These are phyloP conservation scores for Penicillium cinerascens DNA, from an alignment of 495 filamentous ascomycete genomes.

Conservation along the genomic window DNA sequence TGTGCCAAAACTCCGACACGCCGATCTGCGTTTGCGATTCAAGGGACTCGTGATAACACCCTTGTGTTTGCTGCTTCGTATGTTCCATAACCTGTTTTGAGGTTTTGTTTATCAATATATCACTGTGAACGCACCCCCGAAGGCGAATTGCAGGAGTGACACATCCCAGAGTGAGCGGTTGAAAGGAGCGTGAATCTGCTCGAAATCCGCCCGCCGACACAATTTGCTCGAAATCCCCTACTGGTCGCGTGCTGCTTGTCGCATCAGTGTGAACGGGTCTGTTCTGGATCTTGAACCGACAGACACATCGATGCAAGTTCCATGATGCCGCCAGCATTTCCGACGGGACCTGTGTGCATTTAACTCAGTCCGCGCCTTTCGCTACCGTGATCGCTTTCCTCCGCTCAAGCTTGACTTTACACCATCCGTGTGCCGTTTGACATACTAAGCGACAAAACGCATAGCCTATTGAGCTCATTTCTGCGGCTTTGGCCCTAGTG, in stretches of 20 bases:
- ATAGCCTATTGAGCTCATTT: not conserved
- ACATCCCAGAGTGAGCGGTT: constrained; percentile 1
- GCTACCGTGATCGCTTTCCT: not conserved
- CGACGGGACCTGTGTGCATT: constrained; percentile 17
- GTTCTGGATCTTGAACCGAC: not conserved
- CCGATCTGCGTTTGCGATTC: constrained; percentile 15
- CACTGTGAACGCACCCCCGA: not conserved
- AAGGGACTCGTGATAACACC: constrained; percentile 9
- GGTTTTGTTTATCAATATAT: not conserved
- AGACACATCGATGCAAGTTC: constrained; percentile 7
- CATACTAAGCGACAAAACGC: not conserved
- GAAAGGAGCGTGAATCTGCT: constrained; percentile 6
- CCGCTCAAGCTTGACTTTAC: not conserved
- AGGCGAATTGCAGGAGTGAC: constrained; percentile 2
- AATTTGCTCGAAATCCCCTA: not conserved
- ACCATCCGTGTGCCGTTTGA: too few species aligned
- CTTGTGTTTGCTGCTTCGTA: constrained; percentile 2
- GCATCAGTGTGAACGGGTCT: not conserved
- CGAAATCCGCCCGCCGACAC: constrained; percentile 9
- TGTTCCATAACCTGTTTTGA: constrained; percentile 4
- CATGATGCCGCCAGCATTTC: constrained; percentile 27
- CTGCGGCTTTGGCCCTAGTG: constrained; percentile 22
- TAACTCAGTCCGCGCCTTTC: constrained; percentile 16
- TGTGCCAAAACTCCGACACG: constrained; percentile 24
- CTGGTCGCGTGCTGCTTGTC: not conserved